Conservation (phyloP, 2,329 filamentous ascomycete genomes). For the Talaromyces sp. region DNA sequence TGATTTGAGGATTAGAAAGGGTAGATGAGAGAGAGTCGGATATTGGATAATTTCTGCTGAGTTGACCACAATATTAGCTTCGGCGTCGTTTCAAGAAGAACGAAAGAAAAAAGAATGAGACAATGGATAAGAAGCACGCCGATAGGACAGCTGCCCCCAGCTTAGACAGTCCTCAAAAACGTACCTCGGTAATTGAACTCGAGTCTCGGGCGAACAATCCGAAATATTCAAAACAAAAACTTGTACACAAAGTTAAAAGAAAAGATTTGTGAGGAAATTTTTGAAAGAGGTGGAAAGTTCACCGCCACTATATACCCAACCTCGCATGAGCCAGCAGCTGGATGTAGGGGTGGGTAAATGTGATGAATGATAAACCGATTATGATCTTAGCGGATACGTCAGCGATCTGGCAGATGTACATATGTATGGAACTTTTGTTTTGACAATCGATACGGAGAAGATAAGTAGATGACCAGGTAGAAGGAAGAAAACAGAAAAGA, state of each 20-base stretch:
- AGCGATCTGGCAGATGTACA: not conserved
- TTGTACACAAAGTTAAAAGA: not conserved
- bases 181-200: not conserved
- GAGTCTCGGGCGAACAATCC: not conserved
- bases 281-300: not conserved
- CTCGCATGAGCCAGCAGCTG: not conserved
- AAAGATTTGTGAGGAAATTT: not conserved
- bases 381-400: constrained; percentile 1
- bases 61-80: not conserved
- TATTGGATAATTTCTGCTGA: not conserved
- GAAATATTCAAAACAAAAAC: not conserved
- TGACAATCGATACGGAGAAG: not conserved
- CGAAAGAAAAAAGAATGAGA: not conserved
- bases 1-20: not conserved
- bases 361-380: constrained; percentile 2
- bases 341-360: not conserved
- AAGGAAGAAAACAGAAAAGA: not conserved
- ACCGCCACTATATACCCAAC: constrained; percentile 4
- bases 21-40: not conserved
- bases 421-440: not conserved
- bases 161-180: not conserved
- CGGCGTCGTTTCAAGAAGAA: not conserved
- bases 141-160: not conserved
- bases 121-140: constrained; percentile 1
- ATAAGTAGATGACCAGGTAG: not conserved